These are phyloP conservation scores for Helotiales sp. DNA, from an alignment of 2,329 filamentous ascomycete species.

Conservation along the genomic window DNA sequence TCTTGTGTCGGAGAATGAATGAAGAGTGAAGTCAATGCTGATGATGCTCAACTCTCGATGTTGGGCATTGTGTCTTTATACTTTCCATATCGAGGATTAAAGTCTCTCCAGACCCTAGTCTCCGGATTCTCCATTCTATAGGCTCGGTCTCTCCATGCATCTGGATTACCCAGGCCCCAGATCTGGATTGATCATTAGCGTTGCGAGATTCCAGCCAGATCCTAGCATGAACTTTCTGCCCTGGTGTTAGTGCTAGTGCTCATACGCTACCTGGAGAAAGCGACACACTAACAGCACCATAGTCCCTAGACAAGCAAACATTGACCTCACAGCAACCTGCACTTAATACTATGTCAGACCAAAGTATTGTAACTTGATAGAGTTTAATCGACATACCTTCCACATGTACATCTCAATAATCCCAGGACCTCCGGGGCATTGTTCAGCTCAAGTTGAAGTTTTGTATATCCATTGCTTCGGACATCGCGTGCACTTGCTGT, in stretches of 20 bases:
- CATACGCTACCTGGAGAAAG: too few relatives aligned
- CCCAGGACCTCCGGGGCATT: too few relatives aligned
- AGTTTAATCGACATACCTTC: too few relatives aligned
- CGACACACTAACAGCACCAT: too few relatives aligned
- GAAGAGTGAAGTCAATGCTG: conserved; percentile 13
- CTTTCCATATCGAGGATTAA: background rate
- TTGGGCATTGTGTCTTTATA: conserved; percentile 19
- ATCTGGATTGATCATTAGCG: background rate
- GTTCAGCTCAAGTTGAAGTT: too few relatives aligned
- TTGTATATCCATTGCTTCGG: too few relatives aligned
- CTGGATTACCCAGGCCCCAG: conserved; percentile 4
- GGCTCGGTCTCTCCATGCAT: background rate
- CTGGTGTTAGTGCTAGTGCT: background rate
- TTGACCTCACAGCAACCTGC: too few relatives aligned
- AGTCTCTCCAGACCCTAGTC: conserved; percentile 13
- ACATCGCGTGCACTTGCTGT: too few relatives aligned
- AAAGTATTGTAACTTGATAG: too few relatives aligned
- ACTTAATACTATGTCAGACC: too few relatives aligned
- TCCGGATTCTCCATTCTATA: conserved; percentile 1
- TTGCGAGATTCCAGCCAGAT: background rate
- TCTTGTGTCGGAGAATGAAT: conserved; percentile 2
- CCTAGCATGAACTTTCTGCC: background rate
- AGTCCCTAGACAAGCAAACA: too few relatives aligned
- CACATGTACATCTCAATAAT: too few relatives aligned
- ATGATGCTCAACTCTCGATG: conserved; percentile 10